Percentiles rank a stretch among this genome's conserved stretches.
These are phyloP conservation scores for Candida pseudofarinosa DNA, from an alignment of 805 yeast species.

Conservation along the genomic window DNA sequence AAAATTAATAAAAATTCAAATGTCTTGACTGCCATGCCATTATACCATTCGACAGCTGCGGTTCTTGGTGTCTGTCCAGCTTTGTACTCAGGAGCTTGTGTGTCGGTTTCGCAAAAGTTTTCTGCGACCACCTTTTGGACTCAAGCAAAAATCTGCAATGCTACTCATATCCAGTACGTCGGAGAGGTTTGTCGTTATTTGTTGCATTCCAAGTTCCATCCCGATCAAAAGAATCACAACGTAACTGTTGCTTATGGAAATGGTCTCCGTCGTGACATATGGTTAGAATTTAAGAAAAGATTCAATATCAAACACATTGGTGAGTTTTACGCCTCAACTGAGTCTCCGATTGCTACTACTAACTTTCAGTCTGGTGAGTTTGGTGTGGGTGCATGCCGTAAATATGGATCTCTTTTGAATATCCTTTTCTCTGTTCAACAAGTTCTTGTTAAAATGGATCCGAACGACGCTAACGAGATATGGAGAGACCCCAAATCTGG, in stretches of 20 bases:
- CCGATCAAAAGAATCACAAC: slow-evolving; percentile 59
- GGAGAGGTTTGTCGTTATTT: slow-evolving; percentile 93
- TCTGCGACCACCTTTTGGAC: slow-evolving; percentile 87
- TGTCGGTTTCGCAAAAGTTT: slow-evolving; percentile 76
- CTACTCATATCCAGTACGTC: slow-evolving; percentile 87
- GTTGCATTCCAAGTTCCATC: slow-evolving; percentile 58
- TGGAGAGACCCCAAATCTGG: slow-evolving; percentile 68
- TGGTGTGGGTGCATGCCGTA: slow-evolving; percentile 87
- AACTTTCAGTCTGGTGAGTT: slow-evolving; percentile 70
- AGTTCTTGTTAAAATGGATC: slow-evolving; percentile 68
- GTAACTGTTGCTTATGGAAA: slow-evolving; percentile 81
- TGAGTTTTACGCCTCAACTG: slow-evolving; percentile 93
- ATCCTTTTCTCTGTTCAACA: slow-evolving; percentile 50
- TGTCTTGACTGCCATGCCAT: slow-evolving; percentile 89
- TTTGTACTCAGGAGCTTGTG: slow-evolving; percentile 61
- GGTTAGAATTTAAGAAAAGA: slow-evolving; percentile 74
- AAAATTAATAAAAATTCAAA: slow-evolving; percentile 50
- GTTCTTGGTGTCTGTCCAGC: slow-evolving; percentile 77
- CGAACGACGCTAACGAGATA: slow-evolving; percentile 68
- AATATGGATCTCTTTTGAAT: slow-evolving; percentile 62
- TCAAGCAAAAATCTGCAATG: slow-evolving; percentile 64
- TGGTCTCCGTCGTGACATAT: slow-evolving; percentile 84
- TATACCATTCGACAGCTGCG: slow-evolving; percentile 93
- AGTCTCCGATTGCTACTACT: slow-evolving; percentile 85
- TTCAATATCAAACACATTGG: slow-evolving; percentile 75